These are phyloP conservation scores for Serendipita vermifera DNA, from an alignment of 768 basidiomycete species.

Conservation along the genomic window DNA sequence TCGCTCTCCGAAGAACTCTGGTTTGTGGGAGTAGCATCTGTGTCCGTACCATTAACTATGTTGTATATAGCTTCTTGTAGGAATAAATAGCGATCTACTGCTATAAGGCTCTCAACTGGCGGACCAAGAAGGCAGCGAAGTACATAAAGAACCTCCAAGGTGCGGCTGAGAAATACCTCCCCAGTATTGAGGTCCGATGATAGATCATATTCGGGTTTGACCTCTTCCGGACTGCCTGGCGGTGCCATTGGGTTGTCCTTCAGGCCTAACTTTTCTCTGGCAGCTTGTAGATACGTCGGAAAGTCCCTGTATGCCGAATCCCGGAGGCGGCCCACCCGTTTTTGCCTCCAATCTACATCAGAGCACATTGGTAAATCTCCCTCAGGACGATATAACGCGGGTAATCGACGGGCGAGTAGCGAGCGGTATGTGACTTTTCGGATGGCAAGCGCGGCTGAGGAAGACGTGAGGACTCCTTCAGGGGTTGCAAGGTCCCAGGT, in stretches of 20 bases:
- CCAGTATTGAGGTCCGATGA: conserved; percentile 18
- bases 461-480: conserved; percentile 17
- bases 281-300: neutral
- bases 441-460: conserved; percentile 37
- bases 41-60: conserved; percentile 20
- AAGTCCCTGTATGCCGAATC: neutral
- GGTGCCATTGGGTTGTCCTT: neutral
- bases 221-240: neutral
- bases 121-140: conserved; percentile 59
- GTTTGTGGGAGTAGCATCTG: conserved; percentile 11
- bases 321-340: neutral
- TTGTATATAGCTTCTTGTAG: conserved; percentile 28
- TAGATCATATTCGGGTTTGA: neutral
- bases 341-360: neutral
- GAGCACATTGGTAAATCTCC: neutral
- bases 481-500: conserved; percentile 36
- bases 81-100: conserved; percentile 52
- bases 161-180: conserved; percentile 26
- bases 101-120: conserved; percentile 48
- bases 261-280: neutral
- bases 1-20: neutral
- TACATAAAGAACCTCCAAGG: conserved; percentile 47
- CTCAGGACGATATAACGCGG: neutral
- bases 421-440: conserved; percentile 65
- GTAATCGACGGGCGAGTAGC: conserved; percentile 32